Conservation (phyloP, 1,139 yeast species). For the Pichia norvegensis region DNA sequence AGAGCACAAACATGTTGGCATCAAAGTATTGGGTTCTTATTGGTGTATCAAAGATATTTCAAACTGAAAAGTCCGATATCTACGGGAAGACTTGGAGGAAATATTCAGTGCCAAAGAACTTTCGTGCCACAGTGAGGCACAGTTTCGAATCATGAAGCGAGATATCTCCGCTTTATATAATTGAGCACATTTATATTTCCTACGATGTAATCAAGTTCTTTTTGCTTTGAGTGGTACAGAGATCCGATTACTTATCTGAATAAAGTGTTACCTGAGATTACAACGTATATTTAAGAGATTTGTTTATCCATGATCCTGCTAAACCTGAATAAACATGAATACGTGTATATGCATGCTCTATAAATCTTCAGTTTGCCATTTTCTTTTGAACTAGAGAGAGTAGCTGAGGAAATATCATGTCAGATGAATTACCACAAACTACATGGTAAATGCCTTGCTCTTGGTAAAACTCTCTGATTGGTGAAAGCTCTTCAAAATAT, state of each 20-base stretch:
- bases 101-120: background rate
- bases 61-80: background rate
- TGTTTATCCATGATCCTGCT: too few species aligned
- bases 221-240: too few species aligned
- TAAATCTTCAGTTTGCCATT: background rate
- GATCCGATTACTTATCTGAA: too few species aligned
- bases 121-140: background rate
- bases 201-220: background rate
- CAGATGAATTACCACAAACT: slow-evolving; percentile 74
- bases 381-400: slow-evolving; percentile 32
- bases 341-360: too few species aligned
- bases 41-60: background rate
- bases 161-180: background rate
- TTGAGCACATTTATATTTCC: background rate
- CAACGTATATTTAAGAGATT: too few species aligned
- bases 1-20: background rate
- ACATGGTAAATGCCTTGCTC: slow-evolving; percentile 44
- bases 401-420: slow-evolving; percentile 72
- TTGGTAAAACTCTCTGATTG: slow-evolving; percentile 56
- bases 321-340: too few species aligned
- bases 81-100: background rate
- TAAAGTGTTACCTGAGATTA: too few species aligned
- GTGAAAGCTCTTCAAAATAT: slow-evolving; percentile 52
- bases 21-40: background rate
- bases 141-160: background rate